These are phyloP conservation scores for Xerocomus potaroensis DNA, from an alignment of 768 basidiomycete species.

Conservation along the genomic window DNA sequence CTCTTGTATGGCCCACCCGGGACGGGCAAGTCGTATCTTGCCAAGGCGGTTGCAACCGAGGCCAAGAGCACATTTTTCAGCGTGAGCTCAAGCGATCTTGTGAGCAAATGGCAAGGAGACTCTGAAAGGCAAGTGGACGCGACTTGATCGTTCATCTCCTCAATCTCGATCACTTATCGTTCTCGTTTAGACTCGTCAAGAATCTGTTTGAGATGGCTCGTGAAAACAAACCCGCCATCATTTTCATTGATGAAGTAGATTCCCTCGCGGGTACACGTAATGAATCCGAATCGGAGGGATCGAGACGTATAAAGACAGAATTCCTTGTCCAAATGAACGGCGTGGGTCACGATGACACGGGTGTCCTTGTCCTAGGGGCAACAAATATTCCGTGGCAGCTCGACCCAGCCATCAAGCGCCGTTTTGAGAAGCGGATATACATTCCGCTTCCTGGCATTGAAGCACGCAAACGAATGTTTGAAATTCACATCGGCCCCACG, in stretches of 20 bases:
- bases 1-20: slow-evolving; percentile 96
- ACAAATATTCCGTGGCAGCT: slow-evolving; percentile 99
- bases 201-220: slow-evolving; percentile 95
- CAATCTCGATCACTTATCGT: too few relatives aligned
- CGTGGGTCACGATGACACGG: slow-evolving; percentile 95
- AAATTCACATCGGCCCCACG: slow-evolving; percentile 91
- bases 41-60: slow-evolving; percentile 98
- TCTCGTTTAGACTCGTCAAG: slow-evolving; percentile 73
- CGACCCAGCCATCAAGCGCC: slow-evolving; percentile 95
- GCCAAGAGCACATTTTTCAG: slow-evolving; percentile 99
- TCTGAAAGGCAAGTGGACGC: slow-evolving; percentile 72
- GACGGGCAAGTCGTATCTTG: slow-evolving; percentile 94
- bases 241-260: slow-evolving; percentile 99
- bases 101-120: slow-evolving; percentile 99
- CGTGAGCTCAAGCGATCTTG: slow-evolving; percentile 91
- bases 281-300: slow-evolving; percentile 96
- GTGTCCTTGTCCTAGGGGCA: slow-evolving; percentile 92
- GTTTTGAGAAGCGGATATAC: slow-evolving; percentile 98
- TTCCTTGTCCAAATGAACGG: slow-evolving; percentile 99
- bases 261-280: slow-evolving; percentile 92
- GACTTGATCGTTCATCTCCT: not conserved
- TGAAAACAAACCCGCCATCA: slow-evolving; percentile 94
- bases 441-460: slow-evolving; percentile 95
- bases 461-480: slow-evolving; percentile 92
- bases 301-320: slow-evolving; percentile 96